Evolutionary conservation across 371 early-diverging fungal species (phyloP).

Genomic region (Mucor irregularis): DNA sequence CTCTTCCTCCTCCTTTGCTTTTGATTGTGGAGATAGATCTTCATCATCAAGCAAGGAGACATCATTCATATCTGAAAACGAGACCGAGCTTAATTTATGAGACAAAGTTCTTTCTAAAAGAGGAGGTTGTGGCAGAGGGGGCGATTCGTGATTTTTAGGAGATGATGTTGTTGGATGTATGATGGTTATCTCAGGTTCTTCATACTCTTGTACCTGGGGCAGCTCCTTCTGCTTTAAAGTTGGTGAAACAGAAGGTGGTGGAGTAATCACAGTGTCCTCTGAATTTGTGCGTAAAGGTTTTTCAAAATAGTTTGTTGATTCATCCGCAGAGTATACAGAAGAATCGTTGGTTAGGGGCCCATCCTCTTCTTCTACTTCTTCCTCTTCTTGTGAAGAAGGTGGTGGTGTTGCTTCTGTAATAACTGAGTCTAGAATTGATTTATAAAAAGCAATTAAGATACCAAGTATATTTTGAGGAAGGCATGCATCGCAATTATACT

Average conservation of each 20-base stretch:
- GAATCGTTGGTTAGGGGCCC: neutral
- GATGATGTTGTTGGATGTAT: neutral
- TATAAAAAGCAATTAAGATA: neutral
- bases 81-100: slow-evolving; percentile 3
- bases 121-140: no score
- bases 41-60: slow-evolving; percentile 3
- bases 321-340: neutral
- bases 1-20: neutral
- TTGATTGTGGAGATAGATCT: neutral
- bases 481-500: no score
- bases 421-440: slow-evolving; percentile 8
- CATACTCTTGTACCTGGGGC: neutral
- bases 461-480: neutral
- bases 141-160: no score
- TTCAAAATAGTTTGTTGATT: slow-evolving; percentile 16
- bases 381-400: no score
- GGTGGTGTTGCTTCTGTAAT: neutral
- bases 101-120: slow-evolving; percentile 1
- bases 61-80: slow-evolving; percentile 12
- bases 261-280: slow-evolving; percentile 14
- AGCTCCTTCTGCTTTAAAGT: neutral
- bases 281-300: slow-evolving; percentile 19
- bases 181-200: neutral
- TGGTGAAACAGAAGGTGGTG: neutral
- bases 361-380: neutral